Evolutionary conservation across 169 alveolate species (phyloP).

Genomic region (Plasmodium berghei): DNA sequence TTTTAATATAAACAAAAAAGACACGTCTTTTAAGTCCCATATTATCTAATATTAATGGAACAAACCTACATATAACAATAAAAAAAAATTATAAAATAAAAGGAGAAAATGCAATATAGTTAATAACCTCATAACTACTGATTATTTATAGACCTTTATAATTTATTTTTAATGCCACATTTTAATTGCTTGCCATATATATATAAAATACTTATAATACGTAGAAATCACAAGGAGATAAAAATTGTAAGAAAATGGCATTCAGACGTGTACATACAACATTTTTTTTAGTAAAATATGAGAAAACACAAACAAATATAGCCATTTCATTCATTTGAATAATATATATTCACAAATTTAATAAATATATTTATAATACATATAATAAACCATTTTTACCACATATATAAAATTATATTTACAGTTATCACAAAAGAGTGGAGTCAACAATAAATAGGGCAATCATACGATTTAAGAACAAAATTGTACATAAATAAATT

Average conservation of each 20-base stretch:
- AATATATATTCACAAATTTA: constrained; percentile 1
- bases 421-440: background rate
- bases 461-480: background rate
- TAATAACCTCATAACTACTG: background rate
- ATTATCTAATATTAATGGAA: no score
- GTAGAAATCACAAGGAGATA: background rate
- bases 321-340: constrained; percentile 3
- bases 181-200: background rate
- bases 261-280: constrained; percentile 54
- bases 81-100: background rate
- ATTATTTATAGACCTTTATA: background rate
- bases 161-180: background rate
- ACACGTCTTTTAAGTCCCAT: no score
- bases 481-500: no score
- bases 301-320: constrained; percentile 22
- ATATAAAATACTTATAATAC: no score
- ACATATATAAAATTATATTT: constrained; percentile 7
- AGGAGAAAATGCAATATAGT: background rate
- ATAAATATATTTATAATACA: constrained; percentile 3
- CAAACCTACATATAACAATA: no score
- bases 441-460: constrained; percentile 3
- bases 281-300: constrained; percentile 15
- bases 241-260: background rate
- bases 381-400: background rate
- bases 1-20: background rate